A percentile compares a stretch with the other conserved stretches of the same genome.
Conservation (phyloP, 2,329 filamentous ascomycete genomes). For the Fusarium humuli region DNA sequence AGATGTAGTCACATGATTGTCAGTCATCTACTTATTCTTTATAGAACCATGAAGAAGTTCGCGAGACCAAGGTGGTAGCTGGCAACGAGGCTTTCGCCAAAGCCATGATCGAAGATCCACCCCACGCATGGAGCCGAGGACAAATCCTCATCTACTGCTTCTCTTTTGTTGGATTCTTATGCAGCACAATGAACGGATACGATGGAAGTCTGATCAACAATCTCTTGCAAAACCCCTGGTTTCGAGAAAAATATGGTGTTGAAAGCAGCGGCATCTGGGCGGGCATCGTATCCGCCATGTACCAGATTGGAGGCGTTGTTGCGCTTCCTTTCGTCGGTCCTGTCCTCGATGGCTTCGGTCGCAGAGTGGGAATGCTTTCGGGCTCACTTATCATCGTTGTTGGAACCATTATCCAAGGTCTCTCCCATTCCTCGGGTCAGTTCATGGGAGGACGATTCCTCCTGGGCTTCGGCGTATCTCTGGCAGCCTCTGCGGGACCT, state of each 20-base stretch:
- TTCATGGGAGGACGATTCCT: background rate
- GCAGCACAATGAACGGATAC: constrained; percentile 1
- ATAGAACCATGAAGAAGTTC: background rate
- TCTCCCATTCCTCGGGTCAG: background rate
- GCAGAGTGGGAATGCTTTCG: background rate
- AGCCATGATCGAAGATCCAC: background rate
- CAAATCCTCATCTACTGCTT: background rate
- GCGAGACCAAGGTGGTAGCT: background rate
- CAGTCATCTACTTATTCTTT: too few species aligned
- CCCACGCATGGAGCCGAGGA: background rate
- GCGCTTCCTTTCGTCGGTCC: background rate
- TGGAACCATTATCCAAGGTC: background rate
- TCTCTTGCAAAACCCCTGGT: background rate
- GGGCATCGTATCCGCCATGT: background rate
- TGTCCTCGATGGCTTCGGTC: background rate
- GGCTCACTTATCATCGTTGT: background rate
- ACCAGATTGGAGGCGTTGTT: background rate
- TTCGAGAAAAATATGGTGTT: background rate
- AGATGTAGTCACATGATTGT: too few species aligned
- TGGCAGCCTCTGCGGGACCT: background rate
- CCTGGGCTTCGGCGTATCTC: background rate
- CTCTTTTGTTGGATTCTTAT: background rate
- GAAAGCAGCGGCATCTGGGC: background rate
- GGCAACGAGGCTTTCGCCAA: constrained; percentile 1
- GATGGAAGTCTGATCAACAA: background rate